Percentiles rank a stretch among this genome's conserved stretches.
These are phyloP conservation scores for Cryptosporidium sp. DNA, from an alignment of 169 alveolate species.

Conservation along the genomic window DNA sequence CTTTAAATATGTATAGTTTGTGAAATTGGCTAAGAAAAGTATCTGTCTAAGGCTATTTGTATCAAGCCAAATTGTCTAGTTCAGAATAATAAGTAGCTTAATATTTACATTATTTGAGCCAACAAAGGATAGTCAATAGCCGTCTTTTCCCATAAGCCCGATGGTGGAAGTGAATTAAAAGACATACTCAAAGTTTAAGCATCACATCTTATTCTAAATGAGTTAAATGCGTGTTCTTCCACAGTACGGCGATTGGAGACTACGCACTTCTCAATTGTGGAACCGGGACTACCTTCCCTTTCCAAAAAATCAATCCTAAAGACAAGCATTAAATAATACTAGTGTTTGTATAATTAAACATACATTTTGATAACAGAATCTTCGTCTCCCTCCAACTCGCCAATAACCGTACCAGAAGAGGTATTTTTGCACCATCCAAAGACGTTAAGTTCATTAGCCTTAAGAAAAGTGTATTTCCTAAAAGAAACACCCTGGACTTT, in stretches of 20 bases:
- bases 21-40: too few species aligned
- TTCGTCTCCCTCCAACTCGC: constrained; percentile 79
- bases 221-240: constrained; percentile 4
- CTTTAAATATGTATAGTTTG: background rate
- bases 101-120: background rate
- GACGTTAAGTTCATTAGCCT: constrained; percentile 77
- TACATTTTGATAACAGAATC: constrained; percentile 37
- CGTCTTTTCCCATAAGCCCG: background rate
- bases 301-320: constrained; percentile 48
- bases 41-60: background rate
- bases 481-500: constrained; percentile 83
- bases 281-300: constrained; percentile 64
- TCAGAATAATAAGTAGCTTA: background rate
- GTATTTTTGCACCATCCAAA: constrained; percentile 81
- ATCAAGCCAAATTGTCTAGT: background rate
- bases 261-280: constrained; percentile 34
- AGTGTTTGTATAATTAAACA: background rate
- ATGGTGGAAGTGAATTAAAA: too few species aligned
- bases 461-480: constrained; percentile 76
- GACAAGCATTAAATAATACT: background rate
- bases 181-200: background rate
- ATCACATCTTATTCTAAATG: background rate
- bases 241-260: constrained; percentile 15
- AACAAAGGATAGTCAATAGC: background rate
- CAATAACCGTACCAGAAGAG: constrained; percentile 78